Base-by-base conservation (phyloP, 139 green algal species). In the Pleodorina starrii region DNA sequence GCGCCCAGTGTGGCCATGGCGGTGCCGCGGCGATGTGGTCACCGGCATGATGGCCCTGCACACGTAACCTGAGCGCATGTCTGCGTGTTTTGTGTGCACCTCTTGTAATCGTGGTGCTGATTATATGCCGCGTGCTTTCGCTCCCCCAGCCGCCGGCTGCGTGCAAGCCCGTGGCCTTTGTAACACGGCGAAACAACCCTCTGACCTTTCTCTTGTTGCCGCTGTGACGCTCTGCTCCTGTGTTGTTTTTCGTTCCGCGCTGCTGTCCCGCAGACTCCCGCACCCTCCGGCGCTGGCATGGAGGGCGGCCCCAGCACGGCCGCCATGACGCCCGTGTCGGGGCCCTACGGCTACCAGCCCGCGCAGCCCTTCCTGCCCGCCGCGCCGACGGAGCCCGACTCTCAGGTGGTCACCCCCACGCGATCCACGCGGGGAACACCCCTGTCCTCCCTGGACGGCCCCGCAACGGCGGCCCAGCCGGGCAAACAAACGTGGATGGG, bases 401-500 rank as follows among this genome's bases (percentile, higher is more conserved):
- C 68, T 25, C 16, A 43, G 35, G 68, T 32, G 35, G 38, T 32
- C n/a, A 84, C 76, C 10, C 76, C 76, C 46, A 69, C 76, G 48
- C 48, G 76, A 6, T 84, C 76, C n/a, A 38, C 21, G 23, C 23
- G 27, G 40, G 32, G 16, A 16, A 73, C 29, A 6, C 63, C 63
- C 32, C 48, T 57, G 48, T 57, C 48, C 48, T 40, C 19, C 1
- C 19, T 73, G 63, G 63, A 73, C 11, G 32, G 63, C 63, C 63
- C 29, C 2, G 63, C 21, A 40, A 19, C 68, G 17, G 36, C 35
- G 5, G 68, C 32, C 25, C 68, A 4, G 38, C 29, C 68, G 36
- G 35, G 16, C 9, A 46, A 48, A 17, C 76, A 84, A 5, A 50
- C 50, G 12, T 92, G 89, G 89, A 63, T 92, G 32, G 89, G 89